Evolutionary conservation across 441 rosid species (phyloP).

Genomic region (Melastoma candidum): DNA sequence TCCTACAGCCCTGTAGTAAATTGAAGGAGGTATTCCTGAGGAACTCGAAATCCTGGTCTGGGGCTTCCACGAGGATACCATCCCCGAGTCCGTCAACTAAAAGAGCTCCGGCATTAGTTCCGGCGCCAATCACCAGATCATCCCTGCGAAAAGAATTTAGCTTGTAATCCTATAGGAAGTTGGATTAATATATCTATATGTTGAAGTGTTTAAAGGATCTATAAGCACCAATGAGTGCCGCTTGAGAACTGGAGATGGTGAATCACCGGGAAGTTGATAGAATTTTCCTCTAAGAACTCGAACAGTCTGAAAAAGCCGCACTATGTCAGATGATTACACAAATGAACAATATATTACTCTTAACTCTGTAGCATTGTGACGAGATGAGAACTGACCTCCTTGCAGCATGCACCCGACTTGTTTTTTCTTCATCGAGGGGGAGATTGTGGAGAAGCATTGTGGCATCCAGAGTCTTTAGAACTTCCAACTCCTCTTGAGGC

Average conservation of each 20-base stretch:
- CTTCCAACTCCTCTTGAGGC: constrained; percentile 59
- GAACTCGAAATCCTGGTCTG: constrained; percentile 79
- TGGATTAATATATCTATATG: not conserved
- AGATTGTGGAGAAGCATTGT: constrained; percentile 79
- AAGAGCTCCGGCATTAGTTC: constrained; percentile 71
- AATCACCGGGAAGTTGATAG: constrained; percentile 68
- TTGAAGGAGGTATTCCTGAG: constrained; percentile 86
- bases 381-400: constrained; percentile 47
- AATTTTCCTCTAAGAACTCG: constrained; percentile 65
- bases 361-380: not conserved
- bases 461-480: constrained; percentile 59
- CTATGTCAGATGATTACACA: constrained; percentile 1
- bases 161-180: constrained; percentile 4
- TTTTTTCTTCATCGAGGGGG: constrained; percentile 60
- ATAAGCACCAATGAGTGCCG: constrained; percentile 59
- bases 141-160: constrained; percentile 38
- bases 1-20: constrained; percentile 93
- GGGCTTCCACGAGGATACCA: constrained; percentile 84
- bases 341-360: not conserved
- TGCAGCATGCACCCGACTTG: constrained; percentile 87
- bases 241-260: constrained; percentile 80
- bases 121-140: constrained; percentile 85
- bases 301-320: constrained; percentile 42
- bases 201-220: constrained; percentile 6
- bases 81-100: constrained; percentile 95